Percentiles rank a stretch among this genome's conserved stretches.
These are phyloP conservation scores for Cryptosporidium sp. DNA, from an alignment of 169 alveolate species.

Conservation along the genomic window DNA sequence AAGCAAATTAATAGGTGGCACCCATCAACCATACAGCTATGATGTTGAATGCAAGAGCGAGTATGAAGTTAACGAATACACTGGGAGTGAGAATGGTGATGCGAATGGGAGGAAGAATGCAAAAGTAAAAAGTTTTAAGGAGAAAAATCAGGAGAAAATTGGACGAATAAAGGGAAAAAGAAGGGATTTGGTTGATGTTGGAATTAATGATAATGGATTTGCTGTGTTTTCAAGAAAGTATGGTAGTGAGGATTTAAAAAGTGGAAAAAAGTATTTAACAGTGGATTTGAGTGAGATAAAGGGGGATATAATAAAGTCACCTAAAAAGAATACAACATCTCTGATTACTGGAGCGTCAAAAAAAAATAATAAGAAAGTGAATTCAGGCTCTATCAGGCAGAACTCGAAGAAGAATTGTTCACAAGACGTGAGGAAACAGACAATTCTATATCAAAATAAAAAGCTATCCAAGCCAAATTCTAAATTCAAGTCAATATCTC, in stretches of 20 bases:
- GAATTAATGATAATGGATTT: background rate
- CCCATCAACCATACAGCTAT: slow-evolving; percentile 26
- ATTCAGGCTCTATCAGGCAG: background rate
- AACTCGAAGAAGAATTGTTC: background rate
- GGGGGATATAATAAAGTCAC: slow-evolving; percentile 42
- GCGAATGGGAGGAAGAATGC: background rate
- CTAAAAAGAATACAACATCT: background rate
- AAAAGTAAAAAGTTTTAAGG: background rate
- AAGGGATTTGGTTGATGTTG: background rate
- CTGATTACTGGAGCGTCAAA: background rate
- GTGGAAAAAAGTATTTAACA: background rate
- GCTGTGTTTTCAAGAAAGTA: slow-evolving; percentile 64
- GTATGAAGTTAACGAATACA: background rate
- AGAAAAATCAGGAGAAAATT: background rate
- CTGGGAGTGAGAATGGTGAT: background rate
- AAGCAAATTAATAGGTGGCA: background rate
- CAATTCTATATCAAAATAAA: background rate
- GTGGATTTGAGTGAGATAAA: slow-evolving; percentile 3
- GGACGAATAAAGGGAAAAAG: background rate
- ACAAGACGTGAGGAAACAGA: background rate
- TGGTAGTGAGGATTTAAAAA: slow-evolving; percentile 3
- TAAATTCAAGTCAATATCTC: background rate
- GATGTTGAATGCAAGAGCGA: slow-evolving; percentile 8
- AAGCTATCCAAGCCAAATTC: background rate
- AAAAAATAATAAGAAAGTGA: background rate